Conservation (phyloP, 2,329 filamentous ascomycete species). For the Lachnellula occidentalis region DNA sequence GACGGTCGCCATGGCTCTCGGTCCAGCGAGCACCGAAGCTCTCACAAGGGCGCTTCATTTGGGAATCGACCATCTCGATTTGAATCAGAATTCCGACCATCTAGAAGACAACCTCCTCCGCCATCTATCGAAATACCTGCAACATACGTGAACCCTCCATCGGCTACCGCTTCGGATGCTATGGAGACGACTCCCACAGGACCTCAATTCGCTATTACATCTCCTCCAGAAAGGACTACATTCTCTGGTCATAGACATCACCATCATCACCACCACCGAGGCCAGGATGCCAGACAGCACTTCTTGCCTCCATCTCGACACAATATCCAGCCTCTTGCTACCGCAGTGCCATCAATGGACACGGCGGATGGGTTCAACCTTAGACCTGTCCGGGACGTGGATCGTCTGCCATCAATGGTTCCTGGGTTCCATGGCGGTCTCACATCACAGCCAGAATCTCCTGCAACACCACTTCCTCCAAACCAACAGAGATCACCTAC, state of each 20-base stretch:
- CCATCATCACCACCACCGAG: constrained; percentile 48
- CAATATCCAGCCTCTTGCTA: constrained; percentile 60
- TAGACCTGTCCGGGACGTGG: constrained; percentile 72
- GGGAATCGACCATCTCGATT: constrained; percentile 47
- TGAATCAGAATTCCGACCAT: constrained; percentile 54
- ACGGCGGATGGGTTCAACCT: constrained; percentile 65
- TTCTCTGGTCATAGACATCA: constrained; percentile 50
- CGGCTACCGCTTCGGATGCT: constrained; percentile 41
- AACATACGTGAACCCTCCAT: constrained; percentile 43
- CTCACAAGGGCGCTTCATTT: constrained; percentile 38
- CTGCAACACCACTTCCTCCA: constrained; percentile 74
- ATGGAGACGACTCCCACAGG: constrained; percentile 58
- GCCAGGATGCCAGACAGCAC: constrained; percentile 45
- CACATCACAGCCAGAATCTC: constrained; percentile 85
- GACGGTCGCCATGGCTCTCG: constrained; percentile 30
- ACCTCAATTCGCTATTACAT: constrained; percentile 59
- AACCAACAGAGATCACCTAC: constrained; percentile 55
- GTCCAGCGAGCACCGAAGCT: constrained; percentile 25
- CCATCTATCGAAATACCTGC: constrained; percentile 75
- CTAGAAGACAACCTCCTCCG: constrained; percentile 74
- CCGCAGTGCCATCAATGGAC: constrained; percentile 63
- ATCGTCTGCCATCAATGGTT: constrained; percentile 79
- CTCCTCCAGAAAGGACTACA: constrained; percentile 64
- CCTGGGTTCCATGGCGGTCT: constrained; percentile 63
- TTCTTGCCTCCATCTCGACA: constrained; percentile 46